Base-by-base conservation (phyloP, 2,329 filamentous ascomycete species). In the Metarhizium sp. region DNA sequence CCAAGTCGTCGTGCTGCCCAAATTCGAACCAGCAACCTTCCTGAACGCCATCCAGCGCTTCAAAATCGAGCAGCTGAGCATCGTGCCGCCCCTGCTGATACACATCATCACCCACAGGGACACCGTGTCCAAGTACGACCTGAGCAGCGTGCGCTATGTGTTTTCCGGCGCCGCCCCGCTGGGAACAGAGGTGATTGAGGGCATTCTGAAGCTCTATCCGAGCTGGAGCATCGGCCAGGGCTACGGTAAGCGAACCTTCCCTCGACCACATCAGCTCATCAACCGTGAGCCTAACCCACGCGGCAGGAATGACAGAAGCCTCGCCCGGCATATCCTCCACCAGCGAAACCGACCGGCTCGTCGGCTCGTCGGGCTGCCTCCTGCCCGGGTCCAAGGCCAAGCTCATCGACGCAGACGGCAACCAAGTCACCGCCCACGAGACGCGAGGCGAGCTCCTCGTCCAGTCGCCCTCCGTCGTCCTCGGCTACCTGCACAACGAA, bases 401-500 rank as follows among this genome's bases (percentile, higher is more conserved):
- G 59, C 72, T 92, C 10, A 73, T 92, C 46, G 80, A 81, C 2
- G 64, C 75, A 1, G 85, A 90, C 53, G 87, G 87, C 4, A 75
- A 77, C 2, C 87, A 91, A 63, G 77, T 92, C 47, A 86, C 81
- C 0, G 78, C 74, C 7, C 84, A 88, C 61, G 74, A 92, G 58
- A 81, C 84, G 49, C 88, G 86, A 0, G 92, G 92, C 40, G 92
- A 96, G 69, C 78, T 96, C 14, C 77, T 89, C 18, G 80, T 95
- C 25, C 88, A 90, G 66, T 83, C 82, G 0, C 91, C 90, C 0
- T 85, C 85, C 1, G 81, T 95, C 1, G 84, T 88, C 0, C 71
- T 96, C 0, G 92, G 92, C 1, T 96, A 96, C 62, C 73, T 95
- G 53, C 87, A 95, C 72, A 95, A 96, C 65, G 84, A 88, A 48